Evolutionary conservation across 208 protist genomes (phyloP).

Genomic region (Crithidia thermophila): DNA sequence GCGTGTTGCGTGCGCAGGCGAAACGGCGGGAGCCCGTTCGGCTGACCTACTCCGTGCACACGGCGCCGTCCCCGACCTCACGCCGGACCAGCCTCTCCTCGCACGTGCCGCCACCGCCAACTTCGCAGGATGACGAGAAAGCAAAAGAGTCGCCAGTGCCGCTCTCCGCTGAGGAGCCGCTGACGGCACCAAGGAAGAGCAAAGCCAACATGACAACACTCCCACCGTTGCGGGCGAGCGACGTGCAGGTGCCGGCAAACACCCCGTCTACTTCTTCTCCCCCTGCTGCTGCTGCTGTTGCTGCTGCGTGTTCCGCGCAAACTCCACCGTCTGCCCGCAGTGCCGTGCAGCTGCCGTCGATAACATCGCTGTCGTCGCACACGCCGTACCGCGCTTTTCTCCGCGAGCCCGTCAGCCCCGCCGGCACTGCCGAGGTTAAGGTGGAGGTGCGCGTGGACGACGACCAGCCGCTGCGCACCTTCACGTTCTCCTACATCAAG

Average conservation of each 20-base stretch:
- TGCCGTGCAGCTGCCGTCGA: neutral
- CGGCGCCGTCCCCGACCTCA: neutral
- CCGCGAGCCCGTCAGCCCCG: neutral
- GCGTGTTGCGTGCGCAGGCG: slow-evolving; percentile 36
- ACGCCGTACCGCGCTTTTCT: slow-evolving; percentile 13
- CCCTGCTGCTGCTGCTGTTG: no score
- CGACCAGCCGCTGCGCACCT: neutral
- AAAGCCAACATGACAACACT: no score
- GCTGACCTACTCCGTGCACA: slow-evolving; percentile 33
- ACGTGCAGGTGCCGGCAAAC: no score
- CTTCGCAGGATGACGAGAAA: no score
- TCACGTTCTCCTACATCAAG: slow-evolving; percentile 42
- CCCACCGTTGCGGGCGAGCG: no score
- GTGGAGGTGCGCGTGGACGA: slow-evolving; percentile 26
- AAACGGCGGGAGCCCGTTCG: slow-evolving; percentile 20
- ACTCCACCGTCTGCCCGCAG: neutral
- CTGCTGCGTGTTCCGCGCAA: no score
- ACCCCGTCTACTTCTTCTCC: no score
- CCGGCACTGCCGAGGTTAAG: neutral
- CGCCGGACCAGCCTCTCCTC: neutral
- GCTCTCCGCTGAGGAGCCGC: no score
- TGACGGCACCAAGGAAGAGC: no score
- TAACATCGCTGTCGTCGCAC: neutral
- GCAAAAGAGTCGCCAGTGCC: no score
- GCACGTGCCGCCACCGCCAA: neutral